A percentile compares a stretch with the other conserved stretches of the same genome.
Conservation (phyloP, 495 filamentous ascomycete genomes). For the Podospora comata region DNA sequence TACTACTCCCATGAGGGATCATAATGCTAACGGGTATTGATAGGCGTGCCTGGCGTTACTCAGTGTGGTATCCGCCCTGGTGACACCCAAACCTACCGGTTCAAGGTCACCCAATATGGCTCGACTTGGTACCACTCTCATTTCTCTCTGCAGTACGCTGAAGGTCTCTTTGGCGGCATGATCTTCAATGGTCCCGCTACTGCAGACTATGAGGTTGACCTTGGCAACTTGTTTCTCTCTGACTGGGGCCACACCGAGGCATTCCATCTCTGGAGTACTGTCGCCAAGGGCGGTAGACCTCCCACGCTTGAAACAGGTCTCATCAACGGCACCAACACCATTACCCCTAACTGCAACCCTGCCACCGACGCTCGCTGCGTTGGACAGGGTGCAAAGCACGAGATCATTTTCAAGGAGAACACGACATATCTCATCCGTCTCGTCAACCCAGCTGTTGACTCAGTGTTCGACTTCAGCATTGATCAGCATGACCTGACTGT, state of each 20-base stretch:
- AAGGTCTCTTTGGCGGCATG: slow-evolving; percentile 44
- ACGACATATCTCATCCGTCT: slow-evolving; percentile 51
- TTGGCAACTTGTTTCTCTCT: slow-evolving; percentile 20
- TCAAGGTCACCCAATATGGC: slow-evolving; percentile 28
- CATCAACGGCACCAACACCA: slow-evolving; percentile 38
- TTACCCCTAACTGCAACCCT: slow-evolving; percentile 34
- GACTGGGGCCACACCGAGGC: slow-evolving; percentile 29
- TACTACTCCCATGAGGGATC: too few relatives aligned
- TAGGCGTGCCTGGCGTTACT: slow-evolving; percentile 28
- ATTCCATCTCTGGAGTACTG: slow-evolving; percentile 30
- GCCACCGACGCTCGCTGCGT: slow-evolving; percentile 26
- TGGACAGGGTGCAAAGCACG: slow-evolving; percentile 33
- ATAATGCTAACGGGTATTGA: too few relatives aligned
- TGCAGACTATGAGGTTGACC: slow-evolving; percentile 41
- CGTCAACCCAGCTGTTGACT: slow-evolving; percentile 50
- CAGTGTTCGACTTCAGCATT: slow-evolving; percentile 38
- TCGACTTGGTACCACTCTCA: slow-evolving; percentile 49
- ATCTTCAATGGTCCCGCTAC: slow-evolving; percentile 50
- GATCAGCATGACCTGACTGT: slow-evolving; percentile 52
- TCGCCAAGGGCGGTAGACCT: slow-evolving; percentile 29
- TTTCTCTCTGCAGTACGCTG: slow-evolving; percentile 47
- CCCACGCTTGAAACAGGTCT: slow-evolving; percentile 33
- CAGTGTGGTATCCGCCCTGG: slow-evolving; percentile 35
- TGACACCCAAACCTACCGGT: slow-evolving; percentile 33
- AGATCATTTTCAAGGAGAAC: slow-evolving; percentile 36